Percentiles rank a stretch among this genome's conserved stretches.
Evolutionary conservation across 2,329 filamentous ascomycete species (phyloP).

Genomic region (Aspergillus pseudotamarii): DNA sequence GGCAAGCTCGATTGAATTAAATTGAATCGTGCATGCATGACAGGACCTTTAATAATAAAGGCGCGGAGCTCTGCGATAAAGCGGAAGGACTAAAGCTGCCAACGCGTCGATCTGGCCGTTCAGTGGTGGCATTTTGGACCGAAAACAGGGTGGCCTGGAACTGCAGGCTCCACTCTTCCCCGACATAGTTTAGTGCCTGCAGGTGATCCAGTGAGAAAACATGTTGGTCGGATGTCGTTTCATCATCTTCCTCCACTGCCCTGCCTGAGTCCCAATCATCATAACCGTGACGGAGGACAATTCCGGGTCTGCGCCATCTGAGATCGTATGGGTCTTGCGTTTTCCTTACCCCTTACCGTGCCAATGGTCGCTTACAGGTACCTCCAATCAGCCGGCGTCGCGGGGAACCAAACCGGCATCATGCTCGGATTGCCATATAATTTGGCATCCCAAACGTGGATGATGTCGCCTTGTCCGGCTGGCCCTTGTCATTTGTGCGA

Average conservation of each 20-base stretch:
- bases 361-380: not conserved
- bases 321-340: not conserved
- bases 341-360: not conserved
- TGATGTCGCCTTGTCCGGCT: not conserved
- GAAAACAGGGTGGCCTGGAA: not conserved
- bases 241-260: not conserved
- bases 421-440: not conserved
- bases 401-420: not conserved
- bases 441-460: not conserved
- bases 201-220: slow-evolving; percentile 3
- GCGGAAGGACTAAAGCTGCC: not conserved
- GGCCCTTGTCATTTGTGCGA: not conserved
- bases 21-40: not conserved
- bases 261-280: not conserved
- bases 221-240: not conserved
- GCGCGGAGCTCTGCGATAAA: too few species aligned
- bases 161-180: not conserved
- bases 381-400: not conserved
- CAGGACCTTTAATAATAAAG: not conserved
- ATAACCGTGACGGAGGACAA: not conserved
- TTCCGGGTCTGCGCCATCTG: not conserved
- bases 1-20: not conserved
- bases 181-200: not conserved
- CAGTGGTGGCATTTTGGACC: not conserved
- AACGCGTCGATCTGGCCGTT: not conserved